A percentile compares a stretch with the other conserved stretches of the same genome.
These are phyloP conservation scores for Pseudocercospora ulei DNA, from an alignment of 2,329 filamentous ascomycete genomes.

Conservation along the genomic window DNA sequence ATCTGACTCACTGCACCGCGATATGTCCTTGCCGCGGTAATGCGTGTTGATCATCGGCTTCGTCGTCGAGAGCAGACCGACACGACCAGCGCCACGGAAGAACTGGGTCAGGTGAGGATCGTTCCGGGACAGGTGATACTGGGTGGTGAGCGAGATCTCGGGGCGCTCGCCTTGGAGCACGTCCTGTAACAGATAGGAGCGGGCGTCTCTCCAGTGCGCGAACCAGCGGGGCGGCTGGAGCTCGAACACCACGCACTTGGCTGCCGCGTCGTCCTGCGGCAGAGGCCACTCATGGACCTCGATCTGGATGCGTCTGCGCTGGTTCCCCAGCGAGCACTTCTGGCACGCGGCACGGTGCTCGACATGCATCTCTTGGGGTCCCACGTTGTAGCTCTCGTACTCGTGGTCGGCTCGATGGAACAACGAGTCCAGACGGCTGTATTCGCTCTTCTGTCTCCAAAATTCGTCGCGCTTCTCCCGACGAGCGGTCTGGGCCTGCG, in stretches of 20 bases:
- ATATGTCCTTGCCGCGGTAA: slow-evolving; percentile 39
- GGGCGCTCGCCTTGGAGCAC: slow-evolving; percentile 16
- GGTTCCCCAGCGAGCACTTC: slow-evolving; percentile 38
- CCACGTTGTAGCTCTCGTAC: slow-evolving; percentile 11
- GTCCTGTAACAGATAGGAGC: slow-evolving; percentile 15
- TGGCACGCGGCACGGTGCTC: slow-evolving; percentile 38
- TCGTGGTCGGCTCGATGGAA: slow-evolving; percentile 7
- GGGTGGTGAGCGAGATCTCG: neutral
- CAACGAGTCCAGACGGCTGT: slow-evolving; percentile 32
- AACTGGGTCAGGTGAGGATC: slow-evolving; percentile 21
- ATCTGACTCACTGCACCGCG: slow-evolving; percentile 34
- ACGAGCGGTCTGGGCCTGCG: slow-evolving; percentile 11
- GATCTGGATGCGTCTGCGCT: slow-evolving; percentile 39
- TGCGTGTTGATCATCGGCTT: slow-evolving; percentile 46
- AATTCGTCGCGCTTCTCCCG: slow-evolving; percentile 32
- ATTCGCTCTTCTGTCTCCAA: slow-evolving; percentile 32
- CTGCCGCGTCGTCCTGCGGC: slow-evolving; percentile 34
- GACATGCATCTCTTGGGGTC: slow-evolving; percentile 24
- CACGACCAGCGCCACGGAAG: slow-evolving; percentile 8
- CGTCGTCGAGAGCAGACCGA: slow-evolving; percentile 40
- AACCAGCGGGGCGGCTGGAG: slow-evolving; percentile 41
- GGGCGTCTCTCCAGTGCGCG: slow-evolving; percentile 43
- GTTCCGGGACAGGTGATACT: slow-evolving; percentile 15
- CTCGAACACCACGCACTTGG: slow-evolving; percentile 47
- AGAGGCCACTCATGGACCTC: slow-evolving; percentile 45